Evolutionary conservation across 306 rosid species (phyloP).

Genomic region (Cajanus cajan): DNA sequence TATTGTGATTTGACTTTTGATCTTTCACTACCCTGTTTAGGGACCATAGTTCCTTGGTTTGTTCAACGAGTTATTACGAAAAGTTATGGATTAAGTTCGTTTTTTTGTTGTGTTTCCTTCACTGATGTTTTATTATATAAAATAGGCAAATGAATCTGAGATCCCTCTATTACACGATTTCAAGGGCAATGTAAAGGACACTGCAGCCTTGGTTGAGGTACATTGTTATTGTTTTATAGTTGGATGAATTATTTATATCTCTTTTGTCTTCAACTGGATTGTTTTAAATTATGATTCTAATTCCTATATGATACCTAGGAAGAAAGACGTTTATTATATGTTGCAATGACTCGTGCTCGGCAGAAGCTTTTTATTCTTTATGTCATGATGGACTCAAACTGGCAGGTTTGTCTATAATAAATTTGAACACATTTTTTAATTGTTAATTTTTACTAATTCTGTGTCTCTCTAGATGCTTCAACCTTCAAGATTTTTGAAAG

Average conservation of each 20-base stretch:
- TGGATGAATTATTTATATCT: not conserved
- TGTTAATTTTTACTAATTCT: conserved; percentile 17
- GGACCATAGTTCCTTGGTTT: conserved; percentile 27
- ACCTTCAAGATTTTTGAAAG: conserved; percentile 89
- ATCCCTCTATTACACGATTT: conserved; percentile 84
- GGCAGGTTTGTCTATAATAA: conserved; percentile 65
- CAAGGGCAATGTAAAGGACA: conserved; percentile 60
- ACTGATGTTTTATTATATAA: conserved; percentile 28
- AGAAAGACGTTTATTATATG: conserved; percentile 89
- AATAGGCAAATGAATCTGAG: conserved; percentile 88
- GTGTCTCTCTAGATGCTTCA: conserved; percentile 69
- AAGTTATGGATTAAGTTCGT: not conserved
- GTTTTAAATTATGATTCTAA: not conserved
- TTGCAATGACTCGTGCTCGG: conserved; percentile 99
- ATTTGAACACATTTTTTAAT: not conserved
- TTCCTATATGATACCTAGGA: conserved; percentile 55
- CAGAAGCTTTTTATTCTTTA: conserved; percentile 63
- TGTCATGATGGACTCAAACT: conserved; percentile 73
- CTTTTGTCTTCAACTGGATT: not conserved
- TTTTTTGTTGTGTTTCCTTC: conserved; percentile 11
- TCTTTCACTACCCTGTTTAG: conserved; percentile 19
- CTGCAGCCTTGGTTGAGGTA: conserved; percentile 74
- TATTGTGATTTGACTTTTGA: conserved; percentile 7
- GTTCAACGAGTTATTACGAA: not conserved
- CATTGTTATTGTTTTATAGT: conserved; percentile 26